These are phyloP conservation scores for Pythium apleroticum DNA, from an alignment of 352 stramenopile species.

Conservation along the genomic window DNA sequence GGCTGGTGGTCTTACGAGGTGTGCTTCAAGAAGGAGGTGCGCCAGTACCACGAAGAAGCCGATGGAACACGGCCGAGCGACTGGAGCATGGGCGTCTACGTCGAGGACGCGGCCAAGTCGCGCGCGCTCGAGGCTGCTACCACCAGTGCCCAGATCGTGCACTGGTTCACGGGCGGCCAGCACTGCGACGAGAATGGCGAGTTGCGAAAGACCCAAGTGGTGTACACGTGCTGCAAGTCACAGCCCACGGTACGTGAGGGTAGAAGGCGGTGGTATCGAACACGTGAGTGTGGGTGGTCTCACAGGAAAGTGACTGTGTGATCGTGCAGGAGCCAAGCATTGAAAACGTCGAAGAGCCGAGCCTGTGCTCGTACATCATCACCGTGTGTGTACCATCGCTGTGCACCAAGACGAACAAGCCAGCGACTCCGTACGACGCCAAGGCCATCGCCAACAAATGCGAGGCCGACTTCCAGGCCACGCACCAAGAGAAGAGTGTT, in stretches of 20 bases:
- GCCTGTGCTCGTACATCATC: conserved; percentile 79
- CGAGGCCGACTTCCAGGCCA: conserved; percentile 45
- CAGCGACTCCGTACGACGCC: conserved; percentile 29
- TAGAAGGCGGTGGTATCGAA: too few relatives aligned
- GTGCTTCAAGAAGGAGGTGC: conserved; percentile 80
- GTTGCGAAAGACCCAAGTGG: conserved; percentile 64
- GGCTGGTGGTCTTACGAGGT: conserved; percentile 88
- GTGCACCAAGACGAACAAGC: conserved; percentile 44
- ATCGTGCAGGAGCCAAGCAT: conserved; percentile 35
- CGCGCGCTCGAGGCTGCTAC: conserved; percentile 24
- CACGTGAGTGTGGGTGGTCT: background rate
- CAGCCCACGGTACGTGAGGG: conserved; percentile 34
- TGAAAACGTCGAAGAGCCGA: conserved; percentile 82
- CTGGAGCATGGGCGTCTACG: conserved; percentile 83
- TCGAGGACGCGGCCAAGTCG: conserved; percentile 30
- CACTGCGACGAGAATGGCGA: conserved; percentile 85
- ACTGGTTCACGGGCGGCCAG: conserved; percentile 76
- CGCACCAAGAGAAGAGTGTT: conserved; percentile 21
- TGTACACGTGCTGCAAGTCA: conserved; percentile 79
- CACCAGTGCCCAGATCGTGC: conserved; percentile 51
- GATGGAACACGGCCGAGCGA: conserved; percentile 70
- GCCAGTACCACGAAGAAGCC: conserved; percentile 77
- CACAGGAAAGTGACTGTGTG: background rate
- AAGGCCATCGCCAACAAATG: conserved; percentile 48
- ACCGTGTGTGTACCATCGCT: conserved; percentile 76